Evolutionary conservation across 1,284 basidiomycete species (phyloP).

Genomic region (Tilletia caries): DNA sequence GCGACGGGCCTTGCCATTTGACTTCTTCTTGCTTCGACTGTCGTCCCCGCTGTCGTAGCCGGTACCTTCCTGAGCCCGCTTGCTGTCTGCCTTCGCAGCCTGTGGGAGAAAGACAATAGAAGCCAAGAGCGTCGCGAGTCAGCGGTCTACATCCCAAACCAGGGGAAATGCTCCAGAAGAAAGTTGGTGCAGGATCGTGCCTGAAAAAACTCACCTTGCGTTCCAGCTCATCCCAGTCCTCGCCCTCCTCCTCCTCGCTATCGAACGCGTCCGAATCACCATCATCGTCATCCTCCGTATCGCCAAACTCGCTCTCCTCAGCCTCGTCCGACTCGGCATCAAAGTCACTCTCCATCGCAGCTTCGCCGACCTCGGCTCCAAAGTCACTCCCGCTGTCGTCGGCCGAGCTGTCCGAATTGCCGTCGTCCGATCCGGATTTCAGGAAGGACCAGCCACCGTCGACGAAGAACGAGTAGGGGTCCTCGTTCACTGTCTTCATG

Average conservation of each 20-base stretch:
- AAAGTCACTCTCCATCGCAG: constrained; percentile 32
- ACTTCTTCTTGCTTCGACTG: constrained; percentile 64
- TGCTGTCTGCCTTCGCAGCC: constrained; percentile 56
- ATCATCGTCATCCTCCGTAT: constrained; percentile 35
- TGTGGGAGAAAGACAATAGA: no score
- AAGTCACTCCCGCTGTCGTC: constrained; percentile 49
- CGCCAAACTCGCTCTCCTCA: constrained; percentile 64
- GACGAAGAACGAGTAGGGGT: constrained; percentile 92
- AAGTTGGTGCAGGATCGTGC: no score
- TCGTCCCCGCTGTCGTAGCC: constrained; percentile 63
- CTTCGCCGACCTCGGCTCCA: constrained; percentile 47
- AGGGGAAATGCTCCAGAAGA: neutral
- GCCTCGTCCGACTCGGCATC: constrained; percentile 63
- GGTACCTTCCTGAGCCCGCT: constrained; percentile 5
- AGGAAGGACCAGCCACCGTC: constrained; percentile 94
- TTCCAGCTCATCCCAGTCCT: constrained; percentile 94
- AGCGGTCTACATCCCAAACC: neutral
- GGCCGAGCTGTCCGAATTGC: constrained; percentile 26
- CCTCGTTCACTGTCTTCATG: constrained; percentile 59
- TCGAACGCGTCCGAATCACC: constrained; percentile 21
- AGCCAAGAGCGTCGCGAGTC: no score
- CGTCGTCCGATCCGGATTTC: constrained; percentile 35
- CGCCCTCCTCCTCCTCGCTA: constrained; percentile 56
- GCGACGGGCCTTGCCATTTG: constrained; percentile 1
- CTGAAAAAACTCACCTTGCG: constrained; percentile 61